Percentiles rank a stretch among this genome's conserved stretches.
phyloP scores from a whole-genome alignment of 2,329 filamentous ascomycete species.

The Penicillium sp. region DNA sequence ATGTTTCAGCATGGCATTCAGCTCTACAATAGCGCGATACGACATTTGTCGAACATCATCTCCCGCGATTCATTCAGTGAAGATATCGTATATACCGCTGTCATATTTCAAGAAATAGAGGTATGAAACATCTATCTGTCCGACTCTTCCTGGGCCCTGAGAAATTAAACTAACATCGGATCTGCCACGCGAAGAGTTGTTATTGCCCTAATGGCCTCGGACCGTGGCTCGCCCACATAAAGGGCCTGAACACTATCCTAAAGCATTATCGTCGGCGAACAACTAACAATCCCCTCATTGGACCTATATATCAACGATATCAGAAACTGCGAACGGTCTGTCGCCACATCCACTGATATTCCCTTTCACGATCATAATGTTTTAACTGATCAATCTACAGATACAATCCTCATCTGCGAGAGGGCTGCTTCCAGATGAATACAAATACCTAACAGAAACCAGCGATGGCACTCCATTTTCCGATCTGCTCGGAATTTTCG shows the following conservation, averaged over 20 bases:
- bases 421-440: neutral
- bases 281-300: constrained; percentile 4
- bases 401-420: neutral
- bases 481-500: constrained; percentile 5
- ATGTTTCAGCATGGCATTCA: constrained; percentile 7
- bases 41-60: constrained; percentile 4
- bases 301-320: constrained; percentile 8
- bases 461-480: constrained; percentile 4
- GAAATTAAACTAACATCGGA: neutral
- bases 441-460: neutral
- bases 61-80: constrained; percentile 4
- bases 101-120: constrained; percentile 13
- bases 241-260: constrained; percentile 5
- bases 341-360: neutral
- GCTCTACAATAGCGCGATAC: constrained; percentile 6
- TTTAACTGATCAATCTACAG: neutral
- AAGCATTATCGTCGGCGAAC: constrained; percentile 1
- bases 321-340: constrained; percentile 10
- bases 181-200: neutral
- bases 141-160: neutral
- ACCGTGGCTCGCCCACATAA: constrained; percentile 7
- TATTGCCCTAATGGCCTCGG: constrained; percentile 8
- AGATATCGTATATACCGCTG: constrained; percentile 9
- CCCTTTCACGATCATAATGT: neutral
- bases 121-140: neutral